phyloP scores from a whole-genome alignment of 1,284 basidiomycete genomes.

The Irpex sp. region DNA sequence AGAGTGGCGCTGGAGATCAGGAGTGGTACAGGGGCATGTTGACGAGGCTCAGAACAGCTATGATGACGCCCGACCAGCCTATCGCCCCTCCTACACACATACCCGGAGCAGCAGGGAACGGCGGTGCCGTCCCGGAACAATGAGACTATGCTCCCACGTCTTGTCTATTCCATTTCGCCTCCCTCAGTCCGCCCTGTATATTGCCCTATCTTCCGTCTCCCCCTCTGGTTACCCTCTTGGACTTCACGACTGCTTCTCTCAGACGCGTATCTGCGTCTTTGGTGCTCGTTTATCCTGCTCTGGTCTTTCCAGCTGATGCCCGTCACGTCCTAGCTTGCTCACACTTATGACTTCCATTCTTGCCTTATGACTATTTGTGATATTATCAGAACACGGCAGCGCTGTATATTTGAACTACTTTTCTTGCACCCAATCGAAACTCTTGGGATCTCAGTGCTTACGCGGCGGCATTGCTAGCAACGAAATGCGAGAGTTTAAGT shows the following conservation, averaged over 20 bases:
- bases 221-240: neutral
- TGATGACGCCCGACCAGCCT: slow-evolving; percentile 50
- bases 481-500: no score
- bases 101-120: slow-evolving; percentile 21
- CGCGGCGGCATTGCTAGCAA: no score
- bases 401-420: neutral
- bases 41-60: slow-evolving; percentile 61
- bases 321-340: neutral
- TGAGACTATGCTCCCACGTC: neutral
- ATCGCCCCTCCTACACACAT: slow-evolving; percentile 30
- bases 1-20: slow-evolving; percentile 59
- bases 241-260: neutral
- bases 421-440: neutral
- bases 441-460: neutral
- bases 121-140: slow-evolving; percentile 20
- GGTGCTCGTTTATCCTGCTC: neutral
- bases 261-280: neutral
- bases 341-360: neutral
- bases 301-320: neutral
- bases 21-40: slow-evolving; percentile 85
- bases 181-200: neutral
- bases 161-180: neutral
- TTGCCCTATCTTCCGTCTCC: neutral
- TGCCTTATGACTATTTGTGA: neutral
- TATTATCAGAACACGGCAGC: no score